Evolutionary conservation across 2,329 filamentous ascomycete species (phyloP).

Genomic region (Epichloe uncinata): DNA sequence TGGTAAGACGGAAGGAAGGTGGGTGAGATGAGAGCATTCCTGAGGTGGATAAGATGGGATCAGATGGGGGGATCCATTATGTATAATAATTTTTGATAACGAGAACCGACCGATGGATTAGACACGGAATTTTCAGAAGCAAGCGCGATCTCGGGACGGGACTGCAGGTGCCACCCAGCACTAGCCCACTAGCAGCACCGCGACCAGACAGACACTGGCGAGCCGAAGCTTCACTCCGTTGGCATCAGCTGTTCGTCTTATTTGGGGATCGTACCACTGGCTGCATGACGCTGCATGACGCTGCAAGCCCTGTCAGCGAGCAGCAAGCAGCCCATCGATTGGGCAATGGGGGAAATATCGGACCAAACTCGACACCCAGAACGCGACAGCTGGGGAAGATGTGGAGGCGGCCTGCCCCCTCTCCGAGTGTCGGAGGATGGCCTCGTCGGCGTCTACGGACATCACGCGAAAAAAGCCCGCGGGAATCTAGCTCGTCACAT

Average conservation of each 20-base stretch:
- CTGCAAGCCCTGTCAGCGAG: neutral
- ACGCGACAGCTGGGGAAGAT: neutral
- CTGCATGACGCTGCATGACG: neutral
- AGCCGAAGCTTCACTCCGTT: no score
- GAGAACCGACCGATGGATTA: neutral
- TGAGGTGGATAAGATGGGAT: neutral
- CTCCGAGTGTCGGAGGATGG: neutral
- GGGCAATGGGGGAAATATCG: neutral
- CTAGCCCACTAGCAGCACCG: neutral
- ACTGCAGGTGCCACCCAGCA: neutral
- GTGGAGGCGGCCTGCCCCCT: neutral
- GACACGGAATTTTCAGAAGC: conserved; percentile 1
- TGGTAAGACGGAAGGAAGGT: neutral
- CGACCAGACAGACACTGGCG: neutral
- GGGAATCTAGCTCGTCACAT: no score
- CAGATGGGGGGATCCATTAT: neutral
- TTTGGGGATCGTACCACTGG: neutral
- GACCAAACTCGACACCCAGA: neutral
- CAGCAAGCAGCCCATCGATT: neutral
- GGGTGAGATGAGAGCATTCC: neutral
- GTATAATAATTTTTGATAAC: conserved; percentile 5
- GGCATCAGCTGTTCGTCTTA: no score
- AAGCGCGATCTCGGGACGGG: neutral
- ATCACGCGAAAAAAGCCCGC: no score
- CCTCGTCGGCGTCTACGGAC: no score